Conservation (phyloP, 164 flowering plant genomes). For the Magnolia kwangsiensis region DNA sequence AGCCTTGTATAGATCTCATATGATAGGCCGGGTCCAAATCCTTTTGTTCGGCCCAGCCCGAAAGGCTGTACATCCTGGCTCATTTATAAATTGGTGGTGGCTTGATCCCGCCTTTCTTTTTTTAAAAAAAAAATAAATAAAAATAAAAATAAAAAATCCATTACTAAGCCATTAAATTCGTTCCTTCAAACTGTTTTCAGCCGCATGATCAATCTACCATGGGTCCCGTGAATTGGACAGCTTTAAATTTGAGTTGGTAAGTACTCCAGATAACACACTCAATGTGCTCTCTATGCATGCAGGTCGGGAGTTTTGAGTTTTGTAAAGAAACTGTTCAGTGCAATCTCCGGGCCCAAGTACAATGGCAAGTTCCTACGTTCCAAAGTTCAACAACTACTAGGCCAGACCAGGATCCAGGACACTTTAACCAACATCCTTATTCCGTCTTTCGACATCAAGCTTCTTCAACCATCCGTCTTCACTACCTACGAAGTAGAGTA, state of each 20-base stretch:
- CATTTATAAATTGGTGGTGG: no score
- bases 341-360: constrained; percentile 17
- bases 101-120: no score
- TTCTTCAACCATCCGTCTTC: constrained; percentile 32
- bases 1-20: no score
- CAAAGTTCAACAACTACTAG: constrained; percentile 4
- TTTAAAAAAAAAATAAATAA: no score
- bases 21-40: no score
- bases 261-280: background rate
- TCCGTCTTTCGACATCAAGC: constrained; percentile 21
- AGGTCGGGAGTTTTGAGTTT: constrained; percentile 4
- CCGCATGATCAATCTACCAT: background rate
- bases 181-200: background rate
- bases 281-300: background rate
- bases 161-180: no score
- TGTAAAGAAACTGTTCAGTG: background rate
- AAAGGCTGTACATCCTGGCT: no score
- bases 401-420: constrained; percentile 11
- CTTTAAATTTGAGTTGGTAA: background rate
- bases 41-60: no score
- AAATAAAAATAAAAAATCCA: no score
- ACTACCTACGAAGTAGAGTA: constrained; percentile 17
- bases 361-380: constrained; percentile 17
- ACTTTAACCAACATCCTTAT: constrained; percentile 22
- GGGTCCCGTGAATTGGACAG: background rate